A percentile compares a stretch with the other conserved stretches of the same genome.
Evolutionary conservation across 1,284 basidiomycete genomes (phyloP).

Genomic region (Cryptococcus deneoformans): DNA sequence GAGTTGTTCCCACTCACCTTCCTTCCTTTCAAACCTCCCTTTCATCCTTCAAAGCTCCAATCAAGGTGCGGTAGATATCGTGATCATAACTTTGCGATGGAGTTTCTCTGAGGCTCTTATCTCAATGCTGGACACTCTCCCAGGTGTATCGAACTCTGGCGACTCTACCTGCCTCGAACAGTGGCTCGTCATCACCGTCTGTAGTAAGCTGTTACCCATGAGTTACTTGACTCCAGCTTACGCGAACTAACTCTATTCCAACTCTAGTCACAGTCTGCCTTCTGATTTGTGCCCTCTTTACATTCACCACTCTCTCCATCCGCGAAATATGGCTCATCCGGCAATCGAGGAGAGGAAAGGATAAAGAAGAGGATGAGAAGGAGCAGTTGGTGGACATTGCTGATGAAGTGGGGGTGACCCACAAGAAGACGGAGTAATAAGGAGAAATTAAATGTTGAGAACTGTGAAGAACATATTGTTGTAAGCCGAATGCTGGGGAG

Average conservation of each 20-base stretch:
- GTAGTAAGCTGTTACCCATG: not conserved
- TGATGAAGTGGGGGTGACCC: not conserved
- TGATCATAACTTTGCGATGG: too few relatives aligned
- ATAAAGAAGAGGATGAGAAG: slow-evolving; percentile 5
- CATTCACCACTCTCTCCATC: slow-evolving; percentile 4
- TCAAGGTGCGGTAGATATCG: too few relatives aligned
- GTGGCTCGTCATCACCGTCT: not conserved
- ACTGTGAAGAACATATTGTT: not conserved
- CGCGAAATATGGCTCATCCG: slow-evolving; percentile 6
- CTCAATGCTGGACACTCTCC: not conserved
- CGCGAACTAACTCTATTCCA: not conserved
- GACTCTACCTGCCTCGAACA: not conserved
- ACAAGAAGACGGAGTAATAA: not conserved
- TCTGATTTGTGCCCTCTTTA: not conserved
- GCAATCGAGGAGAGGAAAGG: not conserved
- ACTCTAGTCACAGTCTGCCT: not conserved
- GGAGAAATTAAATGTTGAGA: too few relatives aligned
- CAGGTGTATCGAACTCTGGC: not conserved
- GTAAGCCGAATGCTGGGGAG: too few relatives aligned
- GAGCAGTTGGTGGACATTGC: slow-evolving; percentile 4
- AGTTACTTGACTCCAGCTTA: not conserved
- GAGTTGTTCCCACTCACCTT: too few relatives aligned
- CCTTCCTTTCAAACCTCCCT: too few relatives aligned
- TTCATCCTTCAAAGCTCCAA: too few relatives aligned
- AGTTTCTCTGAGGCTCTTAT: too few relatives aligned